phyloP scores from a whole-genome alignment of 257 asterid genomes.

The Jacaranda copaia region DNA sequence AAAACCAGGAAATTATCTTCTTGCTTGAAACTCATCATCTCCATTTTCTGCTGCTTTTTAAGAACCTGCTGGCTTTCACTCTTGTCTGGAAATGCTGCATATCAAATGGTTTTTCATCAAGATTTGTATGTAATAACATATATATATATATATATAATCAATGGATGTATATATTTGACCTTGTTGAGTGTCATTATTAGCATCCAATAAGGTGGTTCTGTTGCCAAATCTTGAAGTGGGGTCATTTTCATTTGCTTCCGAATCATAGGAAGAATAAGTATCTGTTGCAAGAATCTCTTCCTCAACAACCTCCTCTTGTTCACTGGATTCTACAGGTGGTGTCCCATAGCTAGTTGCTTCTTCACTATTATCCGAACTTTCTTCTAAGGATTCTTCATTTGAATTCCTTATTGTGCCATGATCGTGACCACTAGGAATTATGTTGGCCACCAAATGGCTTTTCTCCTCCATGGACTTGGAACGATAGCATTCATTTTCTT shows the following conservation, averaged over 20 bases:
- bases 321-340: constrained; percentile 51
- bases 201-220: constrained; percentile 17
- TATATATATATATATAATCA: too few species aligned
- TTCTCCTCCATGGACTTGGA: constrained; percentile 35
- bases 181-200: constrained; percentile 35
- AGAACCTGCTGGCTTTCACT: too few species aligned
- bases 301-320: constrained; percentile 43
- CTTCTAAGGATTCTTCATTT: constrained; percentile 28
- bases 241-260: constrained; percentile 39
- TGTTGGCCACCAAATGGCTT: constrained; percentile 31
- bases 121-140: too few species aligned
- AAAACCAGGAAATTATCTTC: constrained; percentile 62
- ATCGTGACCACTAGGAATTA: not conserved
- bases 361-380: constrained; percentile 36
- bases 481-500: constrained; percentile 35
- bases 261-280: constrained; percentile 49
- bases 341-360: constrained; percentile 51
- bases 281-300: constrained; percentile 50
- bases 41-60: constrained; percentile 32
- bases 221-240: constrained; percentile 52
- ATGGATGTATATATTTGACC: constrained; percentile 35
- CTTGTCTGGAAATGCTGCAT: constrained; percentile 37
- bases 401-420: not conserved
- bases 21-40: constrained; percentile 38
- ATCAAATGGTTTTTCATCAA: not conserved